These are phyloP conservation scores for Elongisporangium anandrum DNA, from an alignment of 352 stramenopile species.

Conservation along the genomic window DNA sequence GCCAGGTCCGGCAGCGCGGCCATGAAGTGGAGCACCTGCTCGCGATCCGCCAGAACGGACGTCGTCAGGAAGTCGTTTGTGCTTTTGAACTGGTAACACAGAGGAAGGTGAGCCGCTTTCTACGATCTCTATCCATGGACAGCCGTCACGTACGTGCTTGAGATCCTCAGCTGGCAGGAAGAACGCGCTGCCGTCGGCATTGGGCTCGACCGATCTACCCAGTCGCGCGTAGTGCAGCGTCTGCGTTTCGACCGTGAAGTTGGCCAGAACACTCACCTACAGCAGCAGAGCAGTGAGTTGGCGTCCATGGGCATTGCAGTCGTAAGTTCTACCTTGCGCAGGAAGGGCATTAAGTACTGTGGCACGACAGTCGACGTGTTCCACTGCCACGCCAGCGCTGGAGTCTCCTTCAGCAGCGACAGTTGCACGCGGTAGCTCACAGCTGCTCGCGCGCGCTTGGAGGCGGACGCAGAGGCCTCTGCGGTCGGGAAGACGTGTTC, in stretches of 20 bases:
- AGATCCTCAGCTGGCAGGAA: constrained; percentile 59
- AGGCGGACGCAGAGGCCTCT: background rate
- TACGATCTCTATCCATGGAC: background rate
- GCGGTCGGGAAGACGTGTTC: constrained; percentile 30
- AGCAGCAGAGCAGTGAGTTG: constrained; percentile 3
- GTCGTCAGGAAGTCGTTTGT: constrained; percentile 67
- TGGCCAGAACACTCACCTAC: constrained; percentile 35
- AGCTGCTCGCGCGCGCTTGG: constrained; percentile 34
- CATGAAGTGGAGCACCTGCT: constrained; percentile 80
- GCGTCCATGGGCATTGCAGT: background rate
- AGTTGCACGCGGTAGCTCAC: constrained; percentile 69
- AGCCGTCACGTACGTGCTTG: constrained; percentile 42
- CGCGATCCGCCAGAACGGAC: constrained; percentile 60
- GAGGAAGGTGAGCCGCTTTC: background rate
- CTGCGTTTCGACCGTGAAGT: constrained; percentile 69
- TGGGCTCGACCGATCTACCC: constrained; percentile 42
- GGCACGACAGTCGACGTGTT: constrained; percentile 31
- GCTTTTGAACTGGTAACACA: constrained; percentile 59
- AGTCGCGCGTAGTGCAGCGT: constrained; percentile 63
- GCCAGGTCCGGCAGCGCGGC: constrained; percentile 41
- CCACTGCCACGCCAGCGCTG: constrained; percentile 36
- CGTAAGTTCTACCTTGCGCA: constrained; percentile 35
- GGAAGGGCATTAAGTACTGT: constrained; percentile 33
- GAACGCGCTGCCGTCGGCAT: constrained; percentile 21
- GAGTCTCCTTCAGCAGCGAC: constrained; percentile 57